These are phyloP conservation scores for Rutstroemia sp. DNA, from an alignment of 2,329 filamentous ascomycete species.

Conservation along the genomic window DNA sequence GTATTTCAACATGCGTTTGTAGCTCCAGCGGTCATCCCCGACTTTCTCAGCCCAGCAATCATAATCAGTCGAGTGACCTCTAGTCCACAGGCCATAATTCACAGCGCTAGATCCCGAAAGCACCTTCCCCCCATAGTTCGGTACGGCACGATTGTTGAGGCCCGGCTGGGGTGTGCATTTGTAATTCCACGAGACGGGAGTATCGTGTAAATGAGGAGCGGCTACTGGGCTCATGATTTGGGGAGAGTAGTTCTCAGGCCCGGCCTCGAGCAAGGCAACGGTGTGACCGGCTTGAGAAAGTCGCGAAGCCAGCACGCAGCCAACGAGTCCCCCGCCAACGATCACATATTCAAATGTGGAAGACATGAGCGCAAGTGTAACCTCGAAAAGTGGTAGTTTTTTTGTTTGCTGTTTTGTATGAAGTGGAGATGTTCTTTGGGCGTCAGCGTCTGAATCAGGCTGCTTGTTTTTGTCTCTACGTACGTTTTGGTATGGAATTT, in stretches of 20 bases:
- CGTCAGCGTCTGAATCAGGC: too few species aligned
- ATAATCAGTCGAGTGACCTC: conserved; percentile 25
- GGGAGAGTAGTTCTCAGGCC: neutral
- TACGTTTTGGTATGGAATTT: too few species aligned
- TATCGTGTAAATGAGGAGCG: neutral
- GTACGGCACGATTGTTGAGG: neutral
- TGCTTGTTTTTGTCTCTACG: too few species aligned
- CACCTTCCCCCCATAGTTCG: conserved; percentile 24
- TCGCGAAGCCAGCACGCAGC: conserved; percentile 38
- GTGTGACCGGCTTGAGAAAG: neutral
- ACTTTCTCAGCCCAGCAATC: conserved; percentile 32
- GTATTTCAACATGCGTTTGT: conserved; percentile 32
- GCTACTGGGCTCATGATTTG: neutral
- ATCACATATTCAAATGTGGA: conserved; percentile 35
- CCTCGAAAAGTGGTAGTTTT: too few species aligned
- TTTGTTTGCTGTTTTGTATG: too few species aligned
- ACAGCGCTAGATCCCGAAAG: conserved; percentile 31
- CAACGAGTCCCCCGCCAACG: conserved; percentile 41
- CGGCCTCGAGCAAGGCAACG: neutral
- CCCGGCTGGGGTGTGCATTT: neutral
- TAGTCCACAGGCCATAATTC: conserved; percentile 28
- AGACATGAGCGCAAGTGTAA: too few species aligned
- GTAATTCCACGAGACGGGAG: neutral
- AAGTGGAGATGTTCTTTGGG: too few species aligned
- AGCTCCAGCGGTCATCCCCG: conserved; percentile 9